Evolutionary conservation across 768 basidiomycete genomes (phyloP).

Genomic region (Amanita muscaria): DNA sequence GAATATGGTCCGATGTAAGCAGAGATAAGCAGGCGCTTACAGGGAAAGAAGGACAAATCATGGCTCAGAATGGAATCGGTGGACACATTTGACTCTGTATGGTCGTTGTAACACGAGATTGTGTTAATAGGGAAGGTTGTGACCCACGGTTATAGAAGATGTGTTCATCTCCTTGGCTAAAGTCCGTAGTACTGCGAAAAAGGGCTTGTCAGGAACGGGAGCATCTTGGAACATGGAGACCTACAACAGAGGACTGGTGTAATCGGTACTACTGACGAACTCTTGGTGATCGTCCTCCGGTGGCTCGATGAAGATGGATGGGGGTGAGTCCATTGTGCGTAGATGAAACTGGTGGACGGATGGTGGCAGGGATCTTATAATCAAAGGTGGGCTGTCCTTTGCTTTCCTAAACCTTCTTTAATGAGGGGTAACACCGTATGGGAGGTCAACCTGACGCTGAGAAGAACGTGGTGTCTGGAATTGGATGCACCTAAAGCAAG

Average conservation of each 20-base stretch:
- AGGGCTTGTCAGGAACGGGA: too few species aligned
- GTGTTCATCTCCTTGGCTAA: background rate
- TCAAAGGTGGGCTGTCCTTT: too few species aligned
- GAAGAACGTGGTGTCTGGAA: too few species aligned
- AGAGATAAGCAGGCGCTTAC: background rate
- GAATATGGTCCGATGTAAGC: background rate
- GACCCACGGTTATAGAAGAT: background rate
- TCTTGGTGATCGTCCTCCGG: conserved; percentile 3
- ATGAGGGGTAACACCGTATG: too few species aligned
- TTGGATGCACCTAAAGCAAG: too few species aligned
- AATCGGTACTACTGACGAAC: background rate
- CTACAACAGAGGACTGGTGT: background rate
- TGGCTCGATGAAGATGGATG: conserved; percentile 2
- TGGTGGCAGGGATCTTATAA: too few species aligned
- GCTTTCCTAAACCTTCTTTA: too few species aligned
- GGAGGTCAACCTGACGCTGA: too few species aligned
- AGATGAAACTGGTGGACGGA: too few species aligned
- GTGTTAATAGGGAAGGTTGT: background rate
- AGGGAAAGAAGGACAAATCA: background rate
- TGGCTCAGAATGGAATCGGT: background rate
- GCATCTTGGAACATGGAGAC: background rate
- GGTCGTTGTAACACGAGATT: background rate
- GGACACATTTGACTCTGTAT: background rate
- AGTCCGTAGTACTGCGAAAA: too few species aligned
- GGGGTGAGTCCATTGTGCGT: conserved; percentile 4